phyloP scores from a whole-genome alignment of 208 protist species.

The Leishmania tropica region DNA sequence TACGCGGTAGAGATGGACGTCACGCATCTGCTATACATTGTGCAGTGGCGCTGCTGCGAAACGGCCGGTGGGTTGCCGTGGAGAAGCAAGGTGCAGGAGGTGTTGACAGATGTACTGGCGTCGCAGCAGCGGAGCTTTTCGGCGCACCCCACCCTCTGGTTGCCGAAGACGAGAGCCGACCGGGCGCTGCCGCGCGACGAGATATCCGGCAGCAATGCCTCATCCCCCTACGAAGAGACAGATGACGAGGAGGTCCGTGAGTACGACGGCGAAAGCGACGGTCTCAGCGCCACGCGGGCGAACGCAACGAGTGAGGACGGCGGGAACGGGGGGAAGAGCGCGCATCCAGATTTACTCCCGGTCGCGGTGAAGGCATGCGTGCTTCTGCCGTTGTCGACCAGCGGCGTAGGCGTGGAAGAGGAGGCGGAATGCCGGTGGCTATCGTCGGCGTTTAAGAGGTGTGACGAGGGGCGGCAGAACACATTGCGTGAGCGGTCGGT shows the following conservation, averaged over 20 bases:
- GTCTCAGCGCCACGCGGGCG: neutral
- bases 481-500: slow-evolving; percentile 16
- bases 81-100: slow-evolving; percentile 13
- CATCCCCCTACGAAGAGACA: neutral
- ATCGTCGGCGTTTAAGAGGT: slow-evolving; percentile 3
- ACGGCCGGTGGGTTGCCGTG: neutral
- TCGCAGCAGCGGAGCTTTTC: slow-evolving; percentile 24
- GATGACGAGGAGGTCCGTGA: neutral
- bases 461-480: neutral
- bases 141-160: slow-evolving; percentile 32
- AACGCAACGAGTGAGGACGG: neutral
- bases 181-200: slow-evolving; percentile 12
- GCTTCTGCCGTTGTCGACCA: slow-evolving; percentile 6
- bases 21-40: slow-evolving; percentile 62
- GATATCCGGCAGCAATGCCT: neutral
- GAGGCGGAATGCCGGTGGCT: slow-evolving; percentile 23
- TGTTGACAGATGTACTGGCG: slow-evolving; percentile 25
- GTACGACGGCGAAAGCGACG: neutral
- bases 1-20: slow-evolving; percentile 74
- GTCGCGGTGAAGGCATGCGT: slow-evolving; percentile 28
- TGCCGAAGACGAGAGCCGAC: slow-evolving; percentile 16
- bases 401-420: slow-evolving; percentile 7
- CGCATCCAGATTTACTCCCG: slow-evolving; percentile 17
- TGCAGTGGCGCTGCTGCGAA: slow-evolving; percentile 35
- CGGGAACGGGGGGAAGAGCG: neutral